Evolutionary conservation across 768 basidiomycete genomes (phyloP).

Genomic region (Leccinum subgranulosum): DNA sequence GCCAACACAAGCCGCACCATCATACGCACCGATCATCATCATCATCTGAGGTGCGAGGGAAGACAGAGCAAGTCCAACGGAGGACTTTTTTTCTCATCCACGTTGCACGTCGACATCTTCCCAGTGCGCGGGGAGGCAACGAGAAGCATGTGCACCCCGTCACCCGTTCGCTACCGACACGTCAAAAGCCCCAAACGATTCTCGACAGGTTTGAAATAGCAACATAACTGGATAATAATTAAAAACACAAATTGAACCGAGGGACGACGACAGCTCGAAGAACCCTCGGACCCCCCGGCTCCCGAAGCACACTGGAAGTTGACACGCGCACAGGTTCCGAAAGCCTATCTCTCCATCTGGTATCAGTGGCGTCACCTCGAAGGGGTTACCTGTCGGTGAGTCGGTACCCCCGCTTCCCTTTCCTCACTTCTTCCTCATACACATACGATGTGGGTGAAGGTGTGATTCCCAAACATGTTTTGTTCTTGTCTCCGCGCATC

Average conservation of each 20-base stretch:
- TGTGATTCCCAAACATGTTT: background rate
- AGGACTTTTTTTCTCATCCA: background rate
- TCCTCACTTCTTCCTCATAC: background rate
- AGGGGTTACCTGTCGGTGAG: background rate
- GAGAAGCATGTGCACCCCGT: conserved; percentile 15
- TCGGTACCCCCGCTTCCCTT: background rate
- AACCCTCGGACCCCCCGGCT: background rate
- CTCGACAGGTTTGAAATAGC: background rate
- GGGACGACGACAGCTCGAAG: background rate
- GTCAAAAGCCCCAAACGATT: background rate
- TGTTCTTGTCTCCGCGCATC: background rate
- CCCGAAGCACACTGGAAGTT: background rate
- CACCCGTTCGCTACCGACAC: conserved; percentile 22
- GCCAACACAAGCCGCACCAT: background rate
- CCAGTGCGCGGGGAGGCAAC: background rate
- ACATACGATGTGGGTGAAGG: background rate
- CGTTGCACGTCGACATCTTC: background rate
- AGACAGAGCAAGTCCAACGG: background rate
- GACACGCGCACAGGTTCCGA: background rate
- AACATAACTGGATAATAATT: background rate
- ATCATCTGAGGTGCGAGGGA: background rate
- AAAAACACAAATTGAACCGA: background rate
- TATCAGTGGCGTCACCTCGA: background rate
- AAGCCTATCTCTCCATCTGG: background rate
- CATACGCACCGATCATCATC: background rate